phyloP scores from a whole-genome alignment of 2,329 filamentous ascomycete species.

The Fusarium paranaense region DNA sequence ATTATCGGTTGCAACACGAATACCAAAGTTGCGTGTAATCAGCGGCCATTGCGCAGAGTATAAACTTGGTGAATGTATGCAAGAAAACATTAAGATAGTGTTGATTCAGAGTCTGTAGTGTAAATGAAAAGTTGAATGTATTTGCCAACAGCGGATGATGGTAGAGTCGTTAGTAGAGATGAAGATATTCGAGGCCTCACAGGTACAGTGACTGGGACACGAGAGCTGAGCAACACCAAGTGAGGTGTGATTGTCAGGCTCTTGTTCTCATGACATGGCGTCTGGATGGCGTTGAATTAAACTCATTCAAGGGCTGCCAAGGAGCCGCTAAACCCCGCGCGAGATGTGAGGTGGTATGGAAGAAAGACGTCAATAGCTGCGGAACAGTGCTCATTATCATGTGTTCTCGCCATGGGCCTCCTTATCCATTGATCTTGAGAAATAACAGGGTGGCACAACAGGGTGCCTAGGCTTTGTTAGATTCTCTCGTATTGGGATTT shows the following conservation, averaged over 20 bases:
- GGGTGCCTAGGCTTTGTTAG: not conserved
- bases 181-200: not conserved
- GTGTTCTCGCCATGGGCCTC: not conserved
- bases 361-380: not conserved
- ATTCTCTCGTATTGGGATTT: not conserved
- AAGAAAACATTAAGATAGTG: not conserved
- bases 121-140: not conserved
- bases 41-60: not conserved
- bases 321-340: not conserved
- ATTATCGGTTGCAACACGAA: conserved; percentile 23
- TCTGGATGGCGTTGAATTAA: conserved; percentile 5
- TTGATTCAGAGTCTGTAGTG: not conserved
- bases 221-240: not conserved
- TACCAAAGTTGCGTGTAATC: conserved; percentile 22
- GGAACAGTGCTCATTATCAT: not conserved
- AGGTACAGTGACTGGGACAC: not conserved
- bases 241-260: not conserved
- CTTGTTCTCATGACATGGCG: not conserved
- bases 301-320: conserved; percentile 1
- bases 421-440: not conserved
- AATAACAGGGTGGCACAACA: not conserved
- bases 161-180: not conserved
- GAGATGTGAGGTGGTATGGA: not conserved
- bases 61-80: not conserved
- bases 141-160: not conserved